A percentile compares a stretch with the other conserved stretches of the same genome.
phyloP scores from a whole-genome alignment of 257 asterid species.

The Scutellaria minor region DNA sequence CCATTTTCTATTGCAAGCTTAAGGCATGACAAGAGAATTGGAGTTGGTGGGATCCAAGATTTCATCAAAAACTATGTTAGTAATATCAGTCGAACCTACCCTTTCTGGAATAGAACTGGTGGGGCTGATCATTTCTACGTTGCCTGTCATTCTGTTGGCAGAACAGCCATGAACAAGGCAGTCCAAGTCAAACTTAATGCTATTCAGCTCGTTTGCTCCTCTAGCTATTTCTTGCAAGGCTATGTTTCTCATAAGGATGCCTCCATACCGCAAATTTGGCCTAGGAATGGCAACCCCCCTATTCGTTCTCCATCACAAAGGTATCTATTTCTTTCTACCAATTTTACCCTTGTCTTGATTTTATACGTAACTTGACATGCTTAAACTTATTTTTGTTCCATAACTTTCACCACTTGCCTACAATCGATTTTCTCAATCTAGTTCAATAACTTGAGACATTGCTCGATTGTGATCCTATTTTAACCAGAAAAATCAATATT shows the following conservation, averaged over 20 bases:
- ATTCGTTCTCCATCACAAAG: conserved; percentile 52
- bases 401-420: neutral
- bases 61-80: conserved; percentile 53
- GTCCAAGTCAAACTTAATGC: conserved; percentile 69
- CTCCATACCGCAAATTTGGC: conserved; percentile 96
- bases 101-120: conserved; percentile 78
- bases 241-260: conserved; percentile 89
- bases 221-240: conserved; percentile 77
- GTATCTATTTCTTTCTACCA: conserved; percentile 28
- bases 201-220: conserved; percentile 88
- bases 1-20: conserved; percentile 83
- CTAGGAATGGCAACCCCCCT: conserved; percentile 55
- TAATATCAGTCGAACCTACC: conserved; percentile 54
- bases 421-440: no score
- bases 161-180: conserved; percentile 78
- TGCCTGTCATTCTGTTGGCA: conserved; percentile 83
- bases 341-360: neutral
- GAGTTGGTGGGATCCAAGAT: conserved; percentile 68
- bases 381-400: no score
- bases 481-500: no score
- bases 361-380: no score
- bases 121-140: conserved; percentile 96
- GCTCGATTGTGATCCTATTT: no score
- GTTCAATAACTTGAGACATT: no score
- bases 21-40: conserved; percentile 73